Evolutionary conservation across 768 basidiomycete species (phyloP), one percentile per base, ranked within the genome.

Genomic region (Mycena alexandri): DNA sequence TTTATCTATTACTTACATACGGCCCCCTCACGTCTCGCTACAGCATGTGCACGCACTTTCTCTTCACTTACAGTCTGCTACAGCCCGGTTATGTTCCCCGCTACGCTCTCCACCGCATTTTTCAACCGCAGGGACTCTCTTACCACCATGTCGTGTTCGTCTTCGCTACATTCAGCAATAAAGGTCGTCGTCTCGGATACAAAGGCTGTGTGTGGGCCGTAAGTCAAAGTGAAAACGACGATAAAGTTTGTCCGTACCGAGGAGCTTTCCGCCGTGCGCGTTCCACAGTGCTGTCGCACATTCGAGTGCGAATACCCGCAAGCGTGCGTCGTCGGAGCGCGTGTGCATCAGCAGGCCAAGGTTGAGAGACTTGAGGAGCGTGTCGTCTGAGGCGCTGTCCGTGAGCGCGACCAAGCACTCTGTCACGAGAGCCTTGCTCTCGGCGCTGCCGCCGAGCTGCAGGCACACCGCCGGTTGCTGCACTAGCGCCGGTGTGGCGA

Each of bases 281-380:
- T 82, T 84, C 97, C 97, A 99, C 34, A 98, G 75, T n/a, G 83
- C 83, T 33, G 87, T 86, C 16, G 91, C 81, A 70, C 89, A 92
- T 9, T 80, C 76, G 53, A 99, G 78, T 1, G 95, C 93, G 53
- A 87, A 85, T 13, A 94, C 75, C 9, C 95, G 88, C n/a, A 90
- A 78, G 21, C 83, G 82, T 3, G 85, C 79, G 66, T 93, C 90
- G 61, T 98, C 96, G 6, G 92, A 91, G 17, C 96, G 90, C 0
- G 95, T 97, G 67, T 93, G 89, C 90, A 97, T 93, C 58, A 98
- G 86, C 33, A 98, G 75, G 61, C 89, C 85, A 22, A 94, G 83
- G 81, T 98, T 98, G 78, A 98, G 81, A 11, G 83, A 75, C 77
- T 98, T 97, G 70, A 96, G 87, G 19, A 93, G 76, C 41, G 84